Percentiles rank a stretch among this genome's conserved stretches.
phyloP scores from a whole-genome alignment of 306 rosid species.

The Sphenostylis stenocarpa region DNA sequence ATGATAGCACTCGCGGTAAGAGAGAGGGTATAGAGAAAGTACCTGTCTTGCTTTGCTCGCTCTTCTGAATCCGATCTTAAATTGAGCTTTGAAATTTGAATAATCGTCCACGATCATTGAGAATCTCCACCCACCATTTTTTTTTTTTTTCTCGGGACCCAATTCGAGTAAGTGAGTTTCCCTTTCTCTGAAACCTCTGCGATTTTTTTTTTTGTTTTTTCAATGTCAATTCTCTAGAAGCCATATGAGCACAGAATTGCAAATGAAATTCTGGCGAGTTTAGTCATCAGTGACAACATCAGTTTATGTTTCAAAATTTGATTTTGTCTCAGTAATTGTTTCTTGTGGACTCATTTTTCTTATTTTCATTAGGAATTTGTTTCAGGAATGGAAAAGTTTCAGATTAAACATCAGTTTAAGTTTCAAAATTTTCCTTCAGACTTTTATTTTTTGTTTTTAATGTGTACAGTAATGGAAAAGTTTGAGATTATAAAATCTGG shows the following conservation, averaged over 20 bases:
- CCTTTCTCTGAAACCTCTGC: neutral
- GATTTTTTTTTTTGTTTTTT: neutral
- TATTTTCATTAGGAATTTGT: neutral
- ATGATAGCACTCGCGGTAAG: neutral
- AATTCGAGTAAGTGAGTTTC: neutral
- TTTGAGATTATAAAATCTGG: neutral
- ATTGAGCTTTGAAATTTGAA: neutral
- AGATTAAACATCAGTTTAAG: neutral
- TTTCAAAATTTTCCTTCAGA: neutral
- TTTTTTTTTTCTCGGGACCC: neutral
- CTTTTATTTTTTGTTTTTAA: too few species aligned
- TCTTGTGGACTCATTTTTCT: neutral
- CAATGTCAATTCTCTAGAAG: neutral
- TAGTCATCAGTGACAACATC: neutral
- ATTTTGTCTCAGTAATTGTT: neutral
- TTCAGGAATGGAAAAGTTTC: constrained; percentile 11
- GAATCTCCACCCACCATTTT: neutral
- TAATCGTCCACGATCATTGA: neutral
- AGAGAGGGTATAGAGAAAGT: neutral
- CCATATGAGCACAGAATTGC: neutral
- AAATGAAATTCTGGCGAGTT: neutral
- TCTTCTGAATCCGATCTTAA: constrained; percentile 11
- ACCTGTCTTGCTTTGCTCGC: neutral
- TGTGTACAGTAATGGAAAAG: constrained; percentile 6
- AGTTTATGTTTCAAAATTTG: neutral